Evolutionary conservation across 176 grass and related monocot species (phyloP).

Genomic region (Cenchrus purpureus): DNA sequence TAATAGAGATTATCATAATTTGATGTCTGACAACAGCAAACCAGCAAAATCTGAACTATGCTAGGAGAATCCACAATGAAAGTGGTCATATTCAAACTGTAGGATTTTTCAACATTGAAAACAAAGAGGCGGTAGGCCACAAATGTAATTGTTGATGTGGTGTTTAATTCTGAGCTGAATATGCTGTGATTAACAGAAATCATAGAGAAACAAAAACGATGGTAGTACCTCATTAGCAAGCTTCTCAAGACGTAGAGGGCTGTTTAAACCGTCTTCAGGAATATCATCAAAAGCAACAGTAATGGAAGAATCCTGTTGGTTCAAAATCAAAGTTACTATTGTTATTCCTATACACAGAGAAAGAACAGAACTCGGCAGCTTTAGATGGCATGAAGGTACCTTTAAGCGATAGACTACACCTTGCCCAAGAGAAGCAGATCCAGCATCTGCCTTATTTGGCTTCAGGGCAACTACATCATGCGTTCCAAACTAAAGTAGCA

Average conservation of each 20-base stretch:
- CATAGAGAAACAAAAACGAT: neutral
- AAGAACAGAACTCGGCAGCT: neutral
- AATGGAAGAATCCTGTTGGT: constrained; percentile 90
- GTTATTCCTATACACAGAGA: neutral
- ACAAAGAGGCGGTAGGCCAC: neutral
- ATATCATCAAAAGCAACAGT: constrained; percentile 93
- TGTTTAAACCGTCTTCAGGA: constrained; percentile 98
- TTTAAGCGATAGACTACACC: constrained; percentile 96
- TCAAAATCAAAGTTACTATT: constrained; percentile 30
- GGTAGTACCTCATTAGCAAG: constrained; percentile 91
- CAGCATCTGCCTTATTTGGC: constrained; percentile 83
- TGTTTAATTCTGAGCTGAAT: constrained; percentile 22
- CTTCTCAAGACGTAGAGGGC: constrained; percentile 89
- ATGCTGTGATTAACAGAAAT: neutral
- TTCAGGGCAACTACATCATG: constrained; percentile 96
- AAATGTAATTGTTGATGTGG: neutral
- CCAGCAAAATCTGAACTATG: neutral
- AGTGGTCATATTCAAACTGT: neutral
- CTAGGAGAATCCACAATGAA: neutral
- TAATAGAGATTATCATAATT: constrained; percentile 45
- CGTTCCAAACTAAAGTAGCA: constrained; percentile 66
- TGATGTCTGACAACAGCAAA: constrained; percentile 23
- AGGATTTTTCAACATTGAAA: constrained; percentile 2
- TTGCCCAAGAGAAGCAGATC: constrained; percentile 76
- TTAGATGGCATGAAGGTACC: constrained; percentile 49